Evolutionary conservation across 2,329 filamentous ascomycete species (phyloP).

Genomic region (Colletotrichum tofieldiae): DNA sequence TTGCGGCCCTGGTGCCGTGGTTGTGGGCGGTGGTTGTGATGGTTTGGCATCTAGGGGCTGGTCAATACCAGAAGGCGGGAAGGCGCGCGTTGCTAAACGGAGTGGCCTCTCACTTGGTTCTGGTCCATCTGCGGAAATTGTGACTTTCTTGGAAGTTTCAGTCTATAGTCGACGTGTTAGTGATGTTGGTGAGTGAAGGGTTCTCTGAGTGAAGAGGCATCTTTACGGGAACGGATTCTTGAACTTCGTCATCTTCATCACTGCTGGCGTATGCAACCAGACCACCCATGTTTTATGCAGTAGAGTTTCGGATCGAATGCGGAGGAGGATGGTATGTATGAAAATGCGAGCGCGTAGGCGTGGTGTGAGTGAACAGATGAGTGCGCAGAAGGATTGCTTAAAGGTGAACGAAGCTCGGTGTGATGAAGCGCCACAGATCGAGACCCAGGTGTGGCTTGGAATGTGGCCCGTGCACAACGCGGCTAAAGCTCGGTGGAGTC

Average conservation of each 20-base stretch:
- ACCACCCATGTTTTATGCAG: conserved; percentile 55
- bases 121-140: not conserved
- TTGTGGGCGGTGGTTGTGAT: conserved; percentile 16
- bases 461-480: not conserved
- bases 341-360: not conserved
- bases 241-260: conserved; percentile 62
- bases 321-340: not conserved
- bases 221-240: conserved; percentile 27
- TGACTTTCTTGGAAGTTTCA: not conserved
- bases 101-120: not conserved
- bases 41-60: conserved; percentile 1
- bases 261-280: conserved; percentile 68
- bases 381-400: not conserved
- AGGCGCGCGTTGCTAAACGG: too few relatives aligned
- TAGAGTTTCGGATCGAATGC: conserved; percentile 43
- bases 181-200: not conserved
- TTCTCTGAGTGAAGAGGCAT: conserved; percentile 2
- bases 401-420: conserved; percentile 1
- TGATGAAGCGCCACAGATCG: conserved; percentile 10
- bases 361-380: not conserved
- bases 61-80: conserved; percentile 8
- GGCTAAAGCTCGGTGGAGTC: conserved; percentile 20
- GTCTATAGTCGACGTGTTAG: conserved; percentile 16
- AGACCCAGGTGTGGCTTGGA: not conserved
- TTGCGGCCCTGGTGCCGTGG: not conserved